These are phyloP conservation scores for Funneliformis caledonium DNA, from an alignment of 371 early-diverging fungal species.

Conservation along the genomic window DNA sequence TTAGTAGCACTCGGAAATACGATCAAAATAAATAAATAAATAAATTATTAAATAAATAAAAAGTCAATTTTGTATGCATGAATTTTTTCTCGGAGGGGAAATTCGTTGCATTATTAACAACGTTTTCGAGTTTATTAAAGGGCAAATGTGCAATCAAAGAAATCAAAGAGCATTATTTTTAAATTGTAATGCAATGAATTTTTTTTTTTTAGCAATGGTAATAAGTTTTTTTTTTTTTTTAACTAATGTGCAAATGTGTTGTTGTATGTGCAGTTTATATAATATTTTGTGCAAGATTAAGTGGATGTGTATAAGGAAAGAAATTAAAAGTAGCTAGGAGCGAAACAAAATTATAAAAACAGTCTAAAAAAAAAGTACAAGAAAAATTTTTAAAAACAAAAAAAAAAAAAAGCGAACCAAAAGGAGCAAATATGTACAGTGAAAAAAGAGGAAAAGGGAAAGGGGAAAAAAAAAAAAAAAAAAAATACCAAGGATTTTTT, in stretches of 20 bases:
- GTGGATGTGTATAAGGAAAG: not conserved
- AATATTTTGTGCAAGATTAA: not conserved
- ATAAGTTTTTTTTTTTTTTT: not conserved
- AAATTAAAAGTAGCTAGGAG: not conserved
- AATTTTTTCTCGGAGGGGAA: not conserved
- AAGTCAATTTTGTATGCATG: not conserved
- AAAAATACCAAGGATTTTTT: not conserved
- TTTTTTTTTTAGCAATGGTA: not conserved
- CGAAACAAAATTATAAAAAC: conserved; percentile 9
- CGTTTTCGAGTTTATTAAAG: not conserved
- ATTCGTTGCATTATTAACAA: no score
- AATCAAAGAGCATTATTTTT: not conserved
- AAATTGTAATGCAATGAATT: not conserved
- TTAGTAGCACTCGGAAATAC: no score
- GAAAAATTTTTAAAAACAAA: not conserved
- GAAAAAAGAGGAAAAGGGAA: not conserved
- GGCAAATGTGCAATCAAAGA: not conserved
- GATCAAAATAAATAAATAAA: no score
- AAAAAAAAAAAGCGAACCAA: not conserved
- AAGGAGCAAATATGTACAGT: conserved; percentile 12
- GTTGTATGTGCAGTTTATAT: not conserved
- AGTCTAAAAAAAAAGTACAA: conserved; percentile 19
- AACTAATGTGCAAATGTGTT: not conserved
- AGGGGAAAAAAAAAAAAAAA: not conserved
- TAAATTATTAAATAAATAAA: not conserved